A percentile compares a stretch with the other conserved stretches of the same genome.
phyloP scores from a whole-genome alignment of 169 alveolate genomes.

The Ichthyophthirius multifiliis region DNA sequence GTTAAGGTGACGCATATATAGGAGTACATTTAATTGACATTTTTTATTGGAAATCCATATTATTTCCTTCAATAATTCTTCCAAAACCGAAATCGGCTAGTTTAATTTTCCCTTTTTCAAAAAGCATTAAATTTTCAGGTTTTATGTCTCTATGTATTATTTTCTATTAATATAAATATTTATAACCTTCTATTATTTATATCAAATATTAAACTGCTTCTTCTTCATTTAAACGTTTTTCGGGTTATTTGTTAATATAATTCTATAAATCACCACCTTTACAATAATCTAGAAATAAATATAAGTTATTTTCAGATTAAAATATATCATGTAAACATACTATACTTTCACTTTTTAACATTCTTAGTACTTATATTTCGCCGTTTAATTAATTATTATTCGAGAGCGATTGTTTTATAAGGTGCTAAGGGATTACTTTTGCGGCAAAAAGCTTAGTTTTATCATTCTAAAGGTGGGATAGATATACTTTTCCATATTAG shows the following conservation, averaged over 20 bases:
- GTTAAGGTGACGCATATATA: constrained; percentile 5
- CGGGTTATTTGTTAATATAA: neutral
- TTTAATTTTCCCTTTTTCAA: neutral
- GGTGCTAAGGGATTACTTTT: too few species aligned
- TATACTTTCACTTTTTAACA: constrained; percentile 41
- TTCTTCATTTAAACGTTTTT: neutral
- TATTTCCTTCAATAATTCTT: constrained; percentile 6
- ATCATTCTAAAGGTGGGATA: too few species aligned
- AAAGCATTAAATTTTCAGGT: constrained; percentile 9
- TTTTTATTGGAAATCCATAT: neutral
- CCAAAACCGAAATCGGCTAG: constrained; percentile 17
- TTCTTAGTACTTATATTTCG: constrained; percentile 47
- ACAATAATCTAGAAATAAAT: constrained; percentile 3
- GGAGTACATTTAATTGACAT: constrained; percentile 21
- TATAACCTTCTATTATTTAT: neutral
- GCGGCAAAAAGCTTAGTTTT: too few species aligned
- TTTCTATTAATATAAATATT: neutral
- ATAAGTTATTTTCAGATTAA: neutral
- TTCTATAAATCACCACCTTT: constrained; percentile 11
- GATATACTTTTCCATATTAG: too few species aligned
- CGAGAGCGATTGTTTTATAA: too few species aligned
- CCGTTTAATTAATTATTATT: too few species aligned
- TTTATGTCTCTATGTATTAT: constrained; percentile 14
- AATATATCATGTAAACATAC: constrained; percentile 17
- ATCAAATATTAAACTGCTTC: constrained; percentile 9